Evolutionary conservation across 129 eudicot species (phyloP), one percentile per base, ranked within the genome.

Genomic region (Centella asiatica): DNA sequence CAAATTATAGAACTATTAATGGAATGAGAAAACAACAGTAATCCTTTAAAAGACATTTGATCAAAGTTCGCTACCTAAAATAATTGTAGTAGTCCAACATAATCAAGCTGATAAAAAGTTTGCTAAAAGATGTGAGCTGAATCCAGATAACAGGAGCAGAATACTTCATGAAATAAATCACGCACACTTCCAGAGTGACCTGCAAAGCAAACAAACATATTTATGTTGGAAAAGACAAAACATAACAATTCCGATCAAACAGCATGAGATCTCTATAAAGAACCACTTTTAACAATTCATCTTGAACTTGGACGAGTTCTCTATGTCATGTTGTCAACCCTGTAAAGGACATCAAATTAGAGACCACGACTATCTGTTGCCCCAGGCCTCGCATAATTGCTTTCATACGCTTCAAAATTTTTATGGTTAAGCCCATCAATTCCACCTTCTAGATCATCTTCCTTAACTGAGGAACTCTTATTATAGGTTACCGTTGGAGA

Each of bases 101-200:
- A 80, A 78, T 71, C 77, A 80, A 83, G 78, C 69, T 64, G 80
- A 76, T 29, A 69, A 77, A 75, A 68, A 78, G 84, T 80, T 75
- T 37, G 49, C 19, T 65, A 61, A 77, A 80, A 79, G 74, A 80
- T 69, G 76, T 79, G 76, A 70, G 81, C 65, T 54, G 74, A 75
- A 72, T 75, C 77, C 70, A 44, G 64, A 61, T 18, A 55, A 46
- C 57, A 51, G 52, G 64, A 32, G 73, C 67, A 66, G 71, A 66
- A 66, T 62, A 72, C 74, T 75, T 66, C 82, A 62, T 60, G 68
- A 76, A 60, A 64, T 56, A 67, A 68, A 65, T 75, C 60, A 57
- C 77, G 70, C 73, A 60, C 37, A 70, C 49, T 74, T 73, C 53
- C 73, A 56, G 52, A 57, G 37, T 14, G 34, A 81, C 95, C 95